Conservation (phyloP, 164 flowering plant species). For the Kingdonia uniflora region DNA sequence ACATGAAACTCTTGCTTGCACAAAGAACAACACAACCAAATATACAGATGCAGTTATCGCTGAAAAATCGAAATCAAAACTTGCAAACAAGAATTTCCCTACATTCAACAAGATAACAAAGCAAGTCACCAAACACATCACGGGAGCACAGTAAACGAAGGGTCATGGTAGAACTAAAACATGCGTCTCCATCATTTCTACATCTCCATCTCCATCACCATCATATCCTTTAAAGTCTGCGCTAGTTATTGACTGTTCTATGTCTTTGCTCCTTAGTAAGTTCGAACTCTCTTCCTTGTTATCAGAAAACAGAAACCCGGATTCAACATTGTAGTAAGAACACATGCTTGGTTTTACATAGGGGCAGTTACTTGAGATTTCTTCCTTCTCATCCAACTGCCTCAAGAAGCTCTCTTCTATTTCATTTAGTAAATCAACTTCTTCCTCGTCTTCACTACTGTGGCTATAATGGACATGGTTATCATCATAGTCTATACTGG, state of each 20-base stretch:
- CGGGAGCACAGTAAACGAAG: too few relatives aligned
- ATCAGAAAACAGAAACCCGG: conserved; percentile 29
- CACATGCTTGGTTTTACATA: too few relatives aligned
- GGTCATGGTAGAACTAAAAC: too few relatives aligned
- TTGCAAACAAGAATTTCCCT: too few relatives aligned
- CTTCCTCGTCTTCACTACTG: conserved; percentile 32
- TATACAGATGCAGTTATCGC: too few relatives aligned
- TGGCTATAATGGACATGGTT: conserved; percentile 20
- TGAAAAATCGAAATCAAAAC: too few relatives aligned
- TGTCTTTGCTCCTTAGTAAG: conserved; percentile 32
- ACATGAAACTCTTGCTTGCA: too few relatives aligned
- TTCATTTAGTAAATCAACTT: conserved; percentile 32
- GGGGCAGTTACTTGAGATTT: conserved; percentile 11
- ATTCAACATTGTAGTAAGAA: conserved; percentile 22
- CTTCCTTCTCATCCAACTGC: conserved; percentile 36
- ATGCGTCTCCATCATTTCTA: conserved; percentile 14
- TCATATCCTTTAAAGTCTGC: conserved; percentile 8
- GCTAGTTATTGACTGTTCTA: conserved; percentile 26
- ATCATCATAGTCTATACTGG: conserved; percentile 37
- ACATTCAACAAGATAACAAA: too few relatives aligned
- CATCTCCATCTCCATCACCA: conserved; percentile 16
- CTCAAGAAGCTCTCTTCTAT: conserved; percentile 70
- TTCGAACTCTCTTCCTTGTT: conserved; percentile 34
- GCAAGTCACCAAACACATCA: too few relatives aligned
- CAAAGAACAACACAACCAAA: too few relatives aligned